Base-by-base conservation (phyloP, 257 asterid species). In the Lithospermum erythrorhizon region DNA sequence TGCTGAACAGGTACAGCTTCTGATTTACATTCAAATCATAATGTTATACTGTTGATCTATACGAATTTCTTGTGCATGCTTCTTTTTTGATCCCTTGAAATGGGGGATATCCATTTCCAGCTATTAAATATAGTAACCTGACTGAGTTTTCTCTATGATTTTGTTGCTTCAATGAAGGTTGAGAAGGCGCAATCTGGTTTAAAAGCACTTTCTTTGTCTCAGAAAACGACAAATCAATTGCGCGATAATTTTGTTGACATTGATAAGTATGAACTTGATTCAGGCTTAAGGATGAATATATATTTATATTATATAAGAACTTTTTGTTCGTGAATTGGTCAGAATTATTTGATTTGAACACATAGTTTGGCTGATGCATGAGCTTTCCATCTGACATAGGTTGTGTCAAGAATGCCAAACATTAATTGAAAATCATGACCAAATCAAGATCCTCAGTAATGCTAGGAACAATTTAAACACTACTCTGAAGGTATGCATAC, bases 161-260 rank as follows among this genome's bases (percentile, higher is more conserved):
- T n/a, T 53, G 22, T 53, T 53, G 45, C 45, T 35, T 35, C 45
- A 6, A 4, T 35, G 64, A 80, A 91, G 98, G 97, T 93, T 78
- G 98, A 93, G 81, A 90, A 89, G 70, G 98, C 97, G 24, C 96
- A 89, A 72, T 85, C 83, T 57, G 98, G 98, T 67, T 93, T 93
- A 57, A 94, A 86, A 64, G 80, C 98, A 55, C 86, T 93, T 61
- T 69, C 83, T 65, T 75, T 74, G 66, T 84, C 98, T 21, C 81
- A 93, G 76, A 93, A 81, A 72, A 78, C 94, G 4, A 86, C 83
- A 69, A 79, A 73, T 72, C 83, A 81, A 61, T 86, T 93, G 57
- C 78, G 88, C 61, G 83, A 86, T 66, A 93, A 93, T 82, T 93
- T 93, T 49, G 74, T 81, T 65, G 88, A 83, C 55, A 93, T 93